phyloP scores from a whole-genome alignment of 305 asterid species.

The Salvia sclarea region DNA sequence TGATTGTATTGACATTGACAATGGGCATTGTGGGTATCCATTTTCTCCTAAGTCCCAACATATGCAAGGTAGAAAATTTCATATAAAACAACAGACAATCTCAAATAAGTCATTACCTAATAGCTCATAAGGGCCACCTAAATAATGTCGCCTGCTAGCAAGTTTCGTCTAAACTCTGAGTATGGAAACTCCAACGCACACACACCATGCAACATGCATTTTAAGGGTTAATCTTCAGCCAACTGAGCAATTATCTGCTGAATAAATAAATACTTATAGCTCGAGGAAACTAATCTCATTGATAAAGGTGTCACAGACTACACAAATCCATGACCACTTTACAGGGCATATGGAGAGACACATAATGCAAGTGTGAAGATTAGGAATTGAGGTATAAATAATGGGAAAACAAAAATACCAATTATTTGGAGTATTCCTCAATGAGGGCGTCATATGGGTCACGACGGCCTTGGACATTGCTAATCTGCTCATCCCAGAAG shows the following conservation, averaged over 20 bases:
- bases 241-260: neutral
- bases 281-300: neutral
- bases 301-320: neutral
- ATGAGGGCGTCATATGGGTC: constrained; percentile 91
- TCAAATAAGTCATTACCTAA: neutral
- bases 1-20: too few species aligned
- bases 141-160: neutral
- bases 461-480: constrained; percentile 88
- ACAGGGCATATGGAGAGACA: neutral
- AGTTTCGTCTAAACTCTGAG: neutral
- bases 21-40: too few species aligned
- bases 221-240: neutral
- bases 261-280: neutral
- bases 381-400: neutral
- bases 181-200: neutral
- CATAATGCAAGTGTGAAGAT: neutral
- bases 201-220: neutral
- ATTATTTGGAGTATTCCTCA: constrained; percentile 50
- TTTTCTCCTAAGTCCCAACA: too few species aligned
- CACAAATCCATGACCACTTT: neutral
- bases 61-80: neutral
- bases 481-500: constrained; percentile 61
- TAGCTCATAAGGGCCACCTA: neutral
- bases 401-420: constrained; percentile 29
- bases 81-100: too few species aligned